Conservation (phyloP, 148 eudicot genomes). For the Chenopodium album region DNA sequence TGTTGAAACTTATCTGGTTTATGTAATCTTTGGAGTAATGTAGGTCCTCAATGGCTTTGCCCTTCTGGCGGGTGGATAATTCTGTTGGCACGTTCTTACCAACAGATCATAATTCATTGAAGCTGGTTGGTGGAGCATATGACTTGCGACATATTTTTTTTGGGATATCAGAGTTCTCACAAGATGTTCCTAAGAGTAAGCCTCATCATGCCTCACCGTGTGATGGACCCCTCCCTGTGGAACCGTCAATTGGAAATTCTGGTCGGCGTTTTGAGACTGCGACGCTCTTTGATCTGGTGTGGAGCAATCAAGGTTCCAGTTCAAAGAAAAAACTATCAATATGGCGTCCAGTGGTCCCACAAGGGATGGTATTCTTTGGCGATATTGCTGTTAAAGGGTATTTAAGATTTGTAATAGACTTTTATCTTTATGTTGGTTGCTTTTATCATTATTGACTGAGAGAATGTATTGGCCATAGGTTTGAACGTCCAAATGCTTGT, state of each 20-base stretch:
- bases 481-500: conserved; percentile 85
- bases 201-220: conserved; percentile 29
- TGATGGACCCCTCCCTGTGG: conserved; percentile 30
- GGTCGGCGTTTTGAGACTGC: conserved; percentile 62
- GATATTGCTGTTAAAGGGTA: conserved; percentile 95
- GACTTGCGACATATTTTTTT: conserved; percentile 72
- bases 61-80: conserved; percentile 95
- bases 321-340: conserved; percentile 79
- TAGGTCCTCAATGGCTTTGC: conserved; percentile 45
- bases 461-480: conserved; percentile 44
- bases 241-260: conserved; percentile 47
- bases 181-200: conserved; percentile 32
- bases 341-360: conserved; percentile 91
- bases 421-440: conserved; percentile 8
- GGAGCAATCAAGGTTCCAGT: conserved; percentile 93
- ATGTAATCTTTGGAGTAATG: conserved; percentile 5
- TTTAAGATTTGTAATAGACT: conserved; percentile 17
- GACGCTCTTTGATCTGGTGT: conserved; percentile 72
- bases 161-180: conserved; percentile 45
- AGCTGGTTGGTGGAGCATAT: conserved; percentile 60
- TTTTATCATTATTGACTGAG: background rate
- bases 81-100: conserved; percentile 87
- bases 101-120: conserved; percentile 58
- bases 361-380: conserved; percentile 90
- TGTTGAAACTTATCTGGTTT: background rate